Conservation (phyloP, 2,329 filamentous ascomycete genomes). For the Pseudogymnoascus sp. region DNA sequence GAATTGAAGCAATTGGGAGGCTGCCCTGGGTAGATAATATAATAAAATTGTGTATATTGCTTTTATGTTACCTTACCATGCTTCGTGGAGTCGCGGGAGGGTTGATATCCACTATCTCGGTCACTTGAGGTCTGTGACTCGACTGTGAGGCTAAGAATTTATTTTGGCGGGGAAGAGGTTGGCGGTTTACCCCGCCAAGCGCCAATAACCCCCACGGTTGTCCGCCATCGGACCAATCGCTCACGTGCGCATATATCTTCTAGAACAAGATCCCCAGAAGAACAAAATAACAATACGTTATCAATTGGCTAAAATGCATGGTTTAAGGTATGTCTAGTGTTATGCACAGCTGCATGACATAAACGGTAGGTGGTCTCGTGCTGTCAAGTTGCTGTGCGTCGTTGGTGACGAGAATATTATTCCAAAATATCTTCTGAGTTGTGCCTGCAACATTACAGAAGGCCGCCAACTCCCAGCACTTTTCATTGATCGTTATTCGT, state of each 20-base stretch:
- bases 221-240: background rate
- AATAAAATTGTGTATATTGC: background rate
- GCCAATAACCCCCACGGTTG: background rate
- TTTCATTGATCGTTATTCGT: background rate
- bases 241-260: background rate
- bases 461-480: background rate
- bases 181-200: background rate
- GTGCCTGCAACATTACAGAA: background rate
- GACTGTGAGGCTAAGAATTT: conserved; percentile 3
- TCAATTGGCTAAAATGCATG: background rate
- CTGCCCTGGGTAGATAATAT: background rate
- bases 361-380: background rate
- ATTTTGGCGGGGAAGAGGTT: background rate
- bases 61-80: background rate
- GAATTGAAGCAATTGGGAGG: background rate
- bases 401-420: background rate
- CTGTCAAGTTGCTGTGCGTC: background rate
- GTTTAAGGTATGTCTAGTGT: background rate
- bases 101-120: background rate
- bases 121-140: conserved; percentile 2
- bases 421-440: background rate
- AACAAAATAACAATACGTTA: background rate
- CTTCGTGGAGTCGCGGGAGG: background rate
- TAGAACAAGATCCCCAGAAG: background rate
- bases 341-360: background rate